Conservation (phyloP, 768 basidiomycete genomes). For the Naganishia kalamii region DNA sequence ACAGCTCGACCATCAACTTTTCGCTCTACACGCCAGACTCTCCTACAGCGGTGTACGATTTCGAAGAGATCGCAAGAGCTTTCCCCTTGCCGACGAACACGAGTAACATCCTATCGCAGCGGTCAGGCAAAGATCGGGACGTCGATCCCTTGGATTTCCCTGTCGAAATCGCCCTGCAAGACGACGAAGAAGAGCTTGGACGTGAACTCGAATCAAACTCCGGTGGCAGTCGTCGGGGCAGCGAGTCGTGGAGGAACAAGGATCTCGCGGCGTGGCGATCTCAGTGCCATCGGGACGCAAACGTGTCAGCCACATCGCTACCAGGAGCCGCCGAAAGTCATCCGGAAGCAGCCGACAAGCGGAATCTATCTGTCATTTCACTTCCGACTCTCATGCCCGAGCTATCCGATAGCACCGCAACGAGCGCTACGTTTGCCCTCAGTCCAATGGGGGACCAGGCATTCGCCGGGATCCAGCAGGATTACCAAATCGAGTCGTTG, state of each 20-base stretch:
- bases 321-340: neutral
- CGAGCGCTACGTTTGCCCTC: neutral
- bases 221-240: neutral
- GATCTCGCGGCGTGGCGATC: neutral
- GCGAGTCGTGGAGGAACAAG: neutral
- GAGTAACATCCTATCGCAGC: neutral
- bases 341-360: neutral
- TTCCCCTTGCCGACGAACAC: neutral
- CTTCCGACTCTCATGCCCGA: neutral
- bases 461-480: neutral
- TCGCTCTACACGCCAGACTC: conserved; percentile 9
- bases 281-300: neutral
- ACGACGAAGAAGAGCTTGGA: neutral
- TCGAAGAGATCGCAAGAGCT: neutral
- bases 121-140: neutral
- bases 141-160: neutral
- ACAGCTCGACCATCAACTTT: neutral
- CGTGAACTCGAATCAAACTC: neutral
- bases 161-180: neutral
- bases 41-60: conserved; percentile 1
- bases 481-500: too few relatives aligned
- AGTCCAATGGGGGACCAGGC: neutral
- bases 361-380: neutral
- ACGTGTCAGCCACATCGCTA: neutral
- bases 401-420: neutral